Percentiles rank a stretch among this genome's conserved stretches.
Conservation (phyloP, 345 rosid species). For the Linum trigynum region DNA sequence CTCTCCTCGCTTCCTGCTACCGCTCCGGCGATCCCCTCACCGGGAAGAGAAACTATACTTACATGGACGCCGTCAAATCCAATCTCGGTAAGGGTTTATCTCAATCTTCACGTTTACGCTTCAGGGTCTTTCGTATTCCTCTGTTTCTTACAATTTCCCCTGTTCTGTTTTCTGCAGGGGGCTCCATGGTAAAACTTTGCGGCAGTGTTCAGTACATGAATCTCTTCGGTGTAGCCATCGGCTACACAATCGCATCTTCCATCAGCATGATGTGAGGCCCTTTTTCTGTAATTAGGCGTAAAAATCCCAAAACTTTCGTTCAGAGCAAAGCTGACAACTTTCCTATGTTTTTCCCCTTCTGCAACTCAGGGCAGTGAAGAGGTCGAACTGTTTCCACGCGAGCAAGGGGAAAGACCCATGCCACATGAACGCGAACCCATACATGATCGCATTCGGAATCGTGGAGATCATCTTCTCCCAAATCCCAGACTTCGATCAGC, state of each 20-base stretch:
- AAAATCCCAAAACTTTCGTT: no score
- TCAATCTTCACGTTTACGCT: no score
- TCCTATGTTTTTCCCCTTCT: neutral
- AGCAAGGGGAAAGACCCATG: neutral
- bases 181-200: no score
- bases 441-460: neutral
- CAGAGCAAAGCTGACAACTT: no score
- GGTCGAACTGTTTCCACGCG: neutral
- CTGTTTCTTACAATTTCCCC: no score
- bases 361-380: neutral
- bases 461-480: neutral
- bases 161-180: no score
- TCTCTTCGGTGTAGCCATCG: no score
- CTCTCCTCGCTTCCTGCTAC: neutral
- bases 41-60: neutral
- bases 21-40: neutral
- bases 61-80: neutral
- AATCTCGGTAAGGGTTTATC: neutral
- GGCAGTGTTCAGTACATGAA: no score
- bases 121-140: no score
- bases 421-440: conserved; percentile 2
- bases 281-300: no score
- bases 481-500: conserved; percentile 5
- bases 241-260: no score
- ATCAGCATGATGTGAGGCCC: no score